These are phyloP conservation scores for Megacollybia marginata DNA, from an alignment of 768 basidiomycete species.

Conservation along the genomic window DNA sequence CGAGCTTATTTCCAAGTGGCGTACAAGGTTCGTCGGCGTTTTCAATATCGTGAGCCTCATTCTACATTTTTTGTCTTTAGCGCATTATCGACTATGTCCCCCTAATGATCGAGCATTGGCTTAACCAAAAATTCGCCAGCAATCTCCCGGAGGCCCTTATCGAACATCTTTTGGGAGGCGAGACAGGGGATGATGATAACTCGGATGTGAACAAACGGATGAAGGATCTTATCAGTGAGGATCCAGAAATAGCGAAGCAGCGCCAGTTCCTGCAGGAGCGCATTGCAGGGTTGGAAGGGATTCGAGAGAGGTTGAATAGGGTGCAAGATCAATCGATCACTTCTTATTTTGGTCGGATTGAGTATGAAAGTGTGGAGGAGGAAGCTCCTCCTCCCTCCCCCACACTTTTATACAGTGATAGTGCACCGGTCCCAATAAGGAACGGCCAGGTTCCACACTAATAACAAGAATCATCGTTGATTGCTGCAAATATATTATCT, in stretches of 20 bases:
- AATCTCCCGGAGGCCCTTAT: constrained; percentile 29
- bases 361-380: too few relatives aligned
- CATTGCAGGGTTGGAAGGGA: constrained; percentile 20
- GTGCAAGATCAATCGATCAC: too few relatives aligned
- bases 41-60: neutral
- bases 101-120: constrained; percentile 35
- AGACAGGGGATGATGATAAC: neutral
- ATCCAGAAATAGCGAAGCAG: constrained; percentile 23
- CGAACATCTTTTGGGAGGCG: constrained; percentile 13
- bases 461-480: too few relatives aligned
- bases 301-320: constrained; percentile 22
- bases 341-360: too few relatives aligned
- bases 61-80: constrained; percentile 19
- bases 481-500: too few relatives aligned
- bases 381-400: too few relatives aligned
- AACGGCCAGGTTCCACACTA: too few relatives aligned
- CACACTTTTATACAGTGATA: too few relatives aligned
- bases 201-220: constrained; percentile 13
- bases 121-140: constrained; percentile 31
- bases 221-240: constrained; percentile 30
- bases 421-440: too few relatives aligned
- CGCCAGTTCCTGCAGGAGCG: constrained; percentile 23
- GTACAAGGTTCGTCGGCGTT: constrained; percentile 28
- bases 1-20: constrained; percentile 51
- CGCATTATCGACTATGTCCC: constrained; percentile 51